phyloP scores from a whole-genome alignment of 768 basidiomycete species.

The Suillus clintonianus region DNA sequence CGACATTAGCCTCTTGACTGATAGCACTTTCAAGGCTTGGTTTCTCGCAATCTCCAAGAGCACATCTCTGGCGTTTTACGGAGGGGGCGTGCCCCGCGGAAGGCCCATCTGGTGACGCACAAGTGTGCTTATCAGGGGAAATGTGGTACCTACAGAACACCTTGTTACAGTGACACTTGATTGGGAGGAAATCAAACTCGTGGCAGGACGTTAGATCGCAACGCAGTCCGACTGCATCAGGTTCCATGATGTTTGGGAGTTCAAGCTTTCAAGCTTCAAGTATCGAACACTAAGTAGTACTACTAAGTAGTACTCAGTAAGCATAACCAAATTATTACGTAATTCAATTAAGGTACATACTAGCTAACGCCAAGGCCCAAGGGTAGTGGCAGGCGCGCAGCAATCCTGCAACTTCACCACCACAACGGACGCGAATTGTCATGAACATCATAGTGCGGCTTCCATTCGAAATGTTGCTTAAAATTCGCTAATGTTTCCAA shows the following conservation, averaged over 20 bases:
- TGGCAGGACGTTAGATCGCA: constrained; percentile 66
- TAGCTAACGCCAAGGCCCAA: background rate
- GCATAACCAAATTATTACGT: background rate
- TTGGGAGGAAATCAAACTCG: constrained; percentile 75
- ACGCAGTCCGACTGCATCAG: constrained; percentile 61
- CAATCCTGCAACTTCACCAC: background rate
- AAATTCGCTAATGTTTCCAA: constrained; percentile 16
- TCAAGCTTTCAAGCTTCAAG: no score
- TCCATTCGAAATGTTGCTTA: background rate
- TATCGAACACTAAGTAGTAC: no score
- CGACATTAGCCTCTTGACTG: constrained; percentile 17
- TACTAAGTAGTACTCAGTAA: no score
- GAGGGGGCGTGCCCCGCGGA: constrained; percentile 7
- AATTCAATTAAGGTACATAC: background rate
- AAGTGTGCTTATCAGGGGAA: constrained; percentile 59
- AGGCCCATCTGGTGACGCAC: constrained; percentile 30
- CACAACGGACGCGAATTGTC: constrained; percentile 23
- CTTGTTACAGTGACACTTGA: constrained; percentile 59
- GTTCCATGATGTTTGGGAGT: constrained; percentile 42
- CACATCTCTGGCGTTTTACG: constrained; percentile 49
- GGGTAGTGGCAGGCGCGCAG: background rate
- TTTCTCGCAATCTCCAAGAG: constrained; percentile 51
- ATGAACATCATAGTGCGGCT: constrained; percentile 77
- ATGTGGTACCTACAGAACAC: constrained; percentile 70
- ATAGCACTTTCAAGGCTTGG: constrained; percentile 49